Evolutionary conservation across 139 green algal species (phyloP), one percentile per base, ranked within the genome.

Genomic region (Haematococcus sp.): DNA sequence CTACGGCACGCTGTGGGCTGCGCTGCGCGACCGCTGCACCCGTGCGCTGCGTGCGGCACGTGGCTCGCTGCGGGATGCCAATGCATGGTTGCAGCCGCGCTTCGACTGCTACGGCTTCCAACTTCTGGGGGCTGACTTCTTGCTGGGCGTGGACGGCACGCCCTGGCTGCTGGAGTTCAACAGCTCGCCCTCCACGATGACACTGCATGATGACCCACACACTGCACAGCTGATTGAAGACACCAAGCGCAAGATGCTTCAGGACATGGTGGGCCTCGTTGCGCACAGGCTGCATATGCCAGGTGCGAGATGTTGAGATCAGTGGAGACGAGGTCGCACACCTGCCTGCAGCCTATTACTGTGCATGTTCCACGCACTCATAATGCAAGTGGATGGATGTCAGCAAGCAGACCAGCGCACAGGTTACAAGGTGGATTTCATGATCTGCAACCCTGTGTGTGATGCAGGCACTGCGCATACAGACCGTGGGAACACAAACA

Each of bases 161-260:
- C 82, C 82, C 0, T 90, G 84, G 84, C 72, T 90, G 61, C 79
- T 90, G 19, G 84, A 90, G 77, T 71, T 88, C 51, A 90, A 90
- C 76, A 85, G 76, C 72, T 59, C 81, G 5, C 84, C 84, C 0
- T 82, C 72, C 2, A 87, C 85, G 32, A 89, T 88, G 83, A 77
- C 81, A 25, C 61, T 78, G 55, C 81, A 86, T 66, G 63, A 56
- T 17, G 27, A 70, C 23, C n/a, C 46, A 1, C 40, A 3, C 9
- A 63, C 51, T 0, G 31, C 28, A 11, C 1, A 0, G 3, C 58
- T 83, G 1, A 80, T 86, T 11, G 44, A 76, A 25, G 19, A 73
- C n/a, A 73, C 72, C 19, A 86, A 86, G 73, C 69, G 75, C 40
- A 35, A 61, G 25, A 83, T 83, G 81, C 63, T 86, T 55, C 11